These are phyloP conservation scores for Hypoxylon perforatum DNA, from an alignment of 495 filamentous ascomycete genomes.

Conservation along the genomic window DNA sequence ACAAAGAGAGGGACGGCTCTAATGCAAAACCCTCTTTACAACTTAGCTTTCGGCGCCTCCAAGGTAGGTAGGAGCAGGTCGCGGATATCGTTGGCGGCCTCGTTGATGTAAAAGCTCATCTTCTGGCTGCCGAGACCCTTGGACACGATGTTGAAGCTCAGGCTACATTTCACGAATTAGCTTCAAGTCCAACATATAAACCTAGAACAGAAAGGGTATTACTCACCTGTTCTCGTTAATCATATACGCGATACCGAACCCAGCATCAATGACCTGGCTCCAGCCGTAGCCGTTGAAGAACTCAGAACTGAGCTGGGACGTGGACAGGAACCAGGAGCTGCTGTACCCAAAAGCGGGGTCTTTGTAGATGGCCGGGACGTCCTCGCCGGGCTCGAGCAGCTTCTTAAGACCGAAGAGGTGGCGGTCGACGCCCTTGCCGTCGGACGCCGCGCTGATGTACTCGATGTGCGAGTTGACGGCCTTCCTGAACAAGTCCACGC, in stretches of 20 bases:
- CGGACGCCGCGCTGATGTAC: conserved; percentile 88
- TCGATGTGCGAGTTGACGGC: conserved; percentile 85
- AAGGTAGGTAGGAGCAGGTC: conserved; percentile 87
- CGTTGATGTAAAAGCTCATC: conserved; percentile 94
- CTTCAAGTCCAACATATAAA: not conserved
- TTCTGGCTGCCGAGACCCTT: conserved; percentile 90
- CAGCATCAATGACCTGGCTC: conserved; percentile 97
- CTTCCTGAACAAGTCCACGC: conserved; percentile 78
- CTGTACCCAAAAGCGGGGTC: conserved; percentile 90
- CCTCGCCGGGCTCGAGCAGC: conserved; percentile 81
- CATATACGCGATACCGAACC: conserved; percentile 99
- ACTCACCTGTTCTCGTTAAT: conserved; percentile 93
- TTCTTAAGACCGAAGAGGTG: conserved; percentile 98
- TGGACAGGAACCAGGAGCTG: conserved; percentile 87
- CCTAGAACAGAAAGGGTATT: conserved; percentile 43
- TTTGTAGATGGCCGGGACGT: conserved; percentile 82
- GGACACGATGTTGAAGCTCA: conserved; percentile 98
- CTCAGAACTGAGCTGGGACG: conserved; percentile 90
- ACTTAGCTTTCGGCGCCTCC: conserved; percentile 87
- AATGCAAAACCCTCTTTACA: conserved; percentile 60
- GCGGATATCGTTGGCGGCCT: conserved; percentile 90
- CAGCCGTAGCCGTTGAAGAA: conserved; percentile 99
- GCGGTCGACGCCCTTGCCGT: conserved; percentile 93
- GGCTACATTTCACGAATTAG: conserved; percentile 56
- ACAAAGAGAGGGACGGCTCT: not conserved